phyloP scores from a whole-genome alignment of 768 basidiomycete species.

The Solioccasus polychromus region DNA sequence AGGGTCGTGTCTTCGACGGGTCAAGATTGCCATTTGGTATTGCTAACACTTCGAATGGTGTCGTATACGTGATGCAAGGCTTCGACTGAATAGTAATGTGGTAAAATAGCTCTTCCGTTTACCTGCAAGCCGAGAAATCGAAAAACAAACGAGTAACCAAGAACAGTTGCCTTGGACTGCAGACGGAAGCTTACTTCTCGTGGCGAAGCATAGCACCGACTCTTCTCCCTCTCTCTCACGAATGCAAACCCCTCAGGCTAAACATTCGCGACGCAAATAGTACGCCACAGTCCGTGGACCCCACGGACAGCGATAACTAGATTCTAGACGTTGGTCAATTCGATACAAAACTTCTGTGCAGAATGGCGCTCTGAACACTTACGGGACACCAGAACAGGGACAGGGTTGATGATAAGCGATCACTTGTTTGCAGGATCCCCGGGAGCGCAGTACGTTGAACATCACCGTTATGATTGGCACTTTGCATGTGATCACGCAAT shows the following conservation, averaged over 20 bases:
- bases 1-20: too few relatives aligned
- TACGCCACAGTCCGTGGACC: not conserved
- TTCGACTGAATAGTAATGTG: not conserved
- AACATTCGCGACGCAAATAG: not conserved
- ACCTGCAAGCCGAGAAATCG: constrained; percentile 2
- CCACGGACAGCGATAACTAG: not conserved
- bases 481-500: not conserved
- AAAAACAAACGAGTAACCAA: not conserved
- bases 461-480: not conserved
- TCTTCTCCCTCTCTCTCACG: constrained; percentile 1
- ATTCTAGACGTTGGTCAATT: not conserved
- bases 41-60: too few relatives aligned
- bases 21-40: too few relatives aligned
- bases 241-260: not conserved
- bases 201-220: not conserved
- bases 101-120: not conserved
- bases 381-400: not conserved
- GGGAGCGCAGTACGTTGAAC: not conserved
- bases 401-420: not conserved
- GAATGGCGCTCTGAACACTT: not conserved
- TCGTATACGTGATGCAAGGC: too few relatives aligned
- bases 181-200: constrained; percentile 4
- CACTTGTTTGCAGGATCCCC: not conserved
- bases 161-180: not conserved
- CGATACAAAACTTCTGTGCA: not conserved